Conservation (phyloP, 2,329 filamentous ascomycete genomes). For the Coniochaeta sp. region DNA sequence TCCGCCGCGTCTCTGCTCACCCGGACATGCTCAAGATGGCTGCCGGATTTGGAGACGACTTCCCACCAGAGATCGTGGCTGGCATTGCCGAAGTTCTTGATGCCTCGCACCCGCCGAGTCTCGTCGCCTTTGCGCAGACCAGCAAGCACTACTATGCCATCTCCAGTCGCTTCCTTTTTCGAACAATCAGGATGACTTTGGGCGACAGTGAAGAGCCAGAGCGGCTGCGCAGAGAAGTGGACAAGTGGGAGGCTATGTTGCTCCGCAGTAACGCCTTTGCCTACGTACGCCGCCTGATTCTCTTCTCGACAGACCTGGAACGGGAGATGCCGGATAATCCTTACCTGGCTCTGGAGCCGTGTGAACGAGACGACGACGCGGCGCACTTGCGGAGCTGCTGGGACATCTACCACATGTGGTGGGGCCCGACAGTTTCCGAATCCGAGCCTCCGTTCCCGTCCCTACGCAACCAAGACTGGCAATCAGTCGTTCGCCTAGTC, state of each 20-base stretch:
- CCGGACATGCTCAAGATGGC: neutral
- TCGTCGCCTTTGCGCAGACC: slow-evolving; percentile 3
- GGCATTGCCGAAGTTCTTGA: slow-evolving; percentile 1
- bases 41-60: neutral
- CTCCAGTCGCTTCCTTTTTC: slow-evolving; percentile 2
- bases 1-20: neutral
- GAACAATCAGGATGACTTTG: slow-evolving; percentile 2
- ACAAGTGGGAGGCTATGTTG: neutral
- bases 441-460: neutral
- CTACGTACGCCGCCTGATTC: slow-evolving; percentile 4
- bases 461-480: neutral
- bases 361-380: slow-evolving; percentile 1
- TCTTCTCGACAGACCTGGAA: neutral
- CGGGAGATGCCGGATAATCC: neutral
- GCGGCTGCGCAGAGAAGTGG: neutral
- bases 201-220: neutral
- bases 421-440: neutral
- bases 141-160: slow-evolving; percentile 1
- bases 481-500: neutral
- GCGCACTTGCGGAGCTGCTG: neutral
- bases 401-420: neutral
- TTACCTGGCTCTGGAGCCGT: slow-evolving; percentile 1
- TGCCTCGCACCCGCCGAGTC: neutral
- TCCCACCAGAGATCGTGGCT: slow-evolving; percentile 1
- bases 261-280: neutral